A percentile compares a stretch with the other conserved stretches of the same genome.
Conservation (phyloP, 768 basidiomycete species). For the Lactarius trivialis region DNA sequence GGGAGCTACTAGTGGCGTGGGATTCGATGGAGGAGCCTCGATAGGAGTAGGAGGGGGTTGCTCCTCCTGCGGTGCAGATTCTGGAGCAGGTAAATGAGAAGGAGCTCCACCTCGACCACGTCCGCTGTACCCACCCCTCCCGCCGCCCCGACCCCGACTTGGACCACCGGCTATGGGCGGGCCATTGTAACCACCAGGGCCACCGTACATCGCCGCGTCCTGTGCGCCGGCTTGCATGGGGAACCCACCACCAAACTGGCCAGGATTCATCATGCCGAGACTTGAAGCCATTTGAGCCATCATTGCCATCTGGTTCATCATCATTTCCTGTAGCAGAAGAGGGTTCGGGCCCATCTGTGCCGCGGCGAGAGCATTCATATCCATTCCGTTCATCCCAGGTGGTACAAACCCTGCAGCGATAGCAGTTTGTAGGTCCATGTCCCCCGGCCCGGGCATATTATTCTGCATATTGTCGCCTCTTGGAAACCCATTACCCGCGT, state of each 20-base stretch:
- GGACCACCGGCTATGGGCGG: slow-evolving; percentile 42
- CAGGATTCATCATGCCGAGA: slow-evolving; percentile 71
- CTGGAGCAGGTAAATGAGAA: slow-evolving; percentile 18
- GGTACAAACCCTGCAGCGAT: slow-evolving; percentile 34
- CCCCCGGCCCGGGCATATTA: slow-evolving; percentile 54
- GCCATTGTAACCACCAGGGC: slow-evolving; percentile 26
- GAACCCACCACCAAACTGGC: slow-evolving; percentile 55
- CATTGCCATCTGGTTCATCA: slow-evolving; percentile 87
- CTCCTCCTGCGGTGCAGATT: slow-evolving; percentile 14
- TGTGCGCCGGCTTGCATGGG: slow-evolving; percentile 47
- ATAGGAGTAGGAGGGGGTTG: slow-evolving; percentile 21
- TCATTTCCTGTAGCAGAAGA: slow-evolving; percentile 77
- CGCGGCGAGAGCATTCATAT: slow-evolving; percentile 55
- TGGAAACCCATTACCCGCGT: slow-evolving; percentile 1
- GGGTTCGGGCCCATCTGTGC: slow-evolving; percentile 48
- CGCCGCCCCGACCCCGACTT: slow-evolving; percentile 32
- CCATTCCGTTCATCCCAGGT: slow-evolving; percentile 41
- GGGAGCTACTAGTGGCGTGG: slow-evolving; percentile 24
- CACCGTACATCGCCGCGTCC: slow-evolving; percentile 43
- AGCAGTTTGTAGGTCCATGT: slow-evolving; percentile 42
- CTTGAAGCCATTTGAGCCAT: slow-evolving; percentile 89
- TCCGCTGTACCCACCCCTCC: slow-evolving; percentile 26
- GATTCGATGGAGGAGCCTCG: slow-evolving; percentile 17
- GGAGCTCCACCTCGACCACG: slow-evolving; percentile 22
- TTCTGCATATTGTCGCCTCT: slow-evolving; percentile 63